Base-by-base conservation (phyloP, 2,329 filamentous ascomycete genomes). In the Claviceps sp. region DNA sequence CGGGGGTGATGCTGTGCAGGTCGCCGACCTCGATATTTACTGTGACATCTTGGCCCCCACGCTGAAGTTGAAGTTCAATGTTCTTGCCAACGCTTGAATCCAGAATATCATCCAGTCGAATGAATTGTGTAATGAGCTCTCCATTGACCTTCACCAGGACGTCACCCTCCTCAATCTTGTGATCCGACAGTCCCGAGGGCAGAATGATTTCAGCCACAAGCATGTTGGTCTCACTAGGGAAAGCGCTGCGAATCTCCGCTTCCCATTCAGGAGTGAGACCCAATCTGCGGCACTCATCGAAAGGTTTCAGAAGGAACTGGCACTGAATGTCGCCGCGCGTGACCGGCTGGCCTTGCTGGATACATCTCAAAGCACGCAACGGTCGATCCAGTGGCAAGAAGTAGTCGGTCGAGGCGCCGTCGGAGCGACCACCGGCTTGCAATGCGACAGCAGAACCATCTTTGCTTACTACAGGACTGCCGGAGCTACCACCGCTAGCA, bases 261-360 rank as follows among this genome's bases (percentile, higher is more conserved):
- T 98, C 93, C 83, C 89, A 94, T 50, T 89, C 79, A 0, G 89
- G 77, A 2, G 81, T 88, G 55, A 98, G 74, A 7, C 93, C 93
- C 11, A 98, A 74, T 54, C 93, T 80, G 51, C 91, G 83, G 67
- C 93, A 97, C 67, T 98, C 94, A 60, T 98, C 94, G 61, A 98
- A 98, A 0, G 93, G 89, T 68, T 97, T 97, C 56, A 98, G 78
- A 50, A 97, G 78, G 78, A 94, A 98, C 66, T 98, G 93, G 56
- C 89, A 95, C 69, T 98, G 93, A 48, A 98, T 95, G n/a, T 93
- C 95, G 47, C 93, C 93, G 60, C 93, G 80, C n/a, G 84, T 82
- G 50, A 98, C 84, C 2, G 78, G 78, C 59, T 83, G 78, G 38
- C 81, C 83, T 57, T 84, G 76, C 64, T 86, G 89, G 52, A 98